These are phyloP conservation scores for Leccinum variicolor DNA, from an alignment of 768 basidiomycete genomes.

Conservation along the genomic window DNA sequence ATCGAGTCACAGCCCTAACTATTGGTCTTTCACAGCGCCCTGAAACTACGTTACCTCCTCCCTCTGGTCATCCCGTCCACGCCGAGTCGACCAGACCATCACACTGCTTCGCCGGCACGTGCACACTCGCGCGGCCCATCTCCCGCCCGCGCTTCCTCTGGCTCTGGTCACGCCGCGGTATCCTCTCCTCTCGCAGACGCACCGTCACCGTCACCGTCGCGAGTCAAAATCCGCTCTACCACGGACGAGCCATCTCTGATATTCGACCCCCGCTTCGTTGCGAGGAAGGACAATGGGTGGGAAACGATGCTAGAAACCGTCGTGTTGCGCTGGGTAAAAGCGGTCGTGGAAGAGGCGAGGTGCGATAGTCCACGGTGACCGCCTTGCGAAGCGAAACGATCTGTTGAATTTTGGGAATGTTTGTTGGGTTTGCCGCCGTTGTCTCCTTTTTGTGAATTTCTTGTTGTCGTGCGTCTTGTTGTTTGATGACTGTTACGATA, in stretches of 20 bases:
- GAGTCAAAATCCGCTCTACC: slow-evolving; percentile 35
- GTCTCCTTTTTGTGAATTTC: neutral
- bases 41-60: slow-evolving; percentile 79
- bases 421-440: neutral
- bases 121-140: slow-evolving; percentile 19
- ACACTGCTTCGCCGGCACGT: slow-evolving; percentile 21
- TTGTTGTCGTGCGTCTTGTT: neutral
- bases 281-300: slow-evolving; percentile 76
- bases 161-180: slow-evolving; percentile 6
- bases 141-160: slow-evolving; percentile 18
- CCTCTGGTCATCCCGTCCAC: slow-evolving; percentile 57
- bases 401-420: neutral
- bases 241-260: slow-evolving; percentile 45
- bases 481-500: neutral
- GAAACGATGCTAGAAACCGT: slow-evolving; percentile 70
- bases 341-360: slow-evolving; percentile 66
- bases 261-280: slow-evolving; percentile 75
- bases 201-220: slow-evolving; percentile 31
- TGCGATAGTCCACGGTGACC: slow-evolving; percentile 29
- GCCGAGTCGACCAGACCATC: slow-evolving; percentile 27
- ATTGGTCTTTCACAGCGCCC: slow-evolving; percentile 46
- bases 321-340: slow-evolving; percentile 62
- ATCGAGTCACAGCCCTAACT: neutral
- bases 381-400: neutral
- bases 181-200: slow-evolving; percentile 1